Percentiles rank a stretch among this genome's conserved stretches.
These are phyloP conservation scores for Aspergillus arachidicola DNA, from an alignment of 2,329 filamentous ascomycete species.

Conservation along the genomic window DNA sequence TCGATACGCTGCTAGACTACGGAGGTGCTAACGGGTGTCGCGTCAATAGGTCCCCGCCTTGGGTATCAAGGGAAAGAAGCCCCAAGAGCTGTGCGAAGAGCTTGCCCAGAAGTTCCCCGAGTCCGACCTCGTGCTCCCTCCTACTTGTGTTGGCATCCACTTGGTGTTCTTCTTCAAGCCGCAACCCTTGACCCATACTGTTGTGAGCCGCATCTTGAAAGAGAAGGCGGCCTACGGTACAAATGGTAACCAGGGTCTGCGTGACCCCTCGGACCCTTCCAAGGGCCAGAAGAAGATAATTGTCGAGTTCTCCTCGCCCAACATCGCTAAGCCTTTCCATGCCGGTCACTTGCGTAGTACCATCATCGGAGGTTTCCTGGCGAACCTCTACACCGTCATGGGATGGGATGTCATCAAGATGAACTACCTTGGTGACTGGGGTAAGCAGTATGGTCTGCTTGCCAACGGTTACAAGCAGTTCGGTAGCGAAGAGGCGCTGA, in stretches of 20 bases:
- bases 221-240: constrained; percentile 61
- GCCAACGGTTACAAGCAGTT: constrained; percentile 65
- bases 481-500: constrained; percentile 62
- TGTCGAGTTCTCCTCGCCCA: constrained; percentile 68
- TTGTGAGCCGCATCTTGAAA: constrained; percentile 63
- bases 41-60: constrained; percentile 43
- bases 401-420: constrained; percentile 66
- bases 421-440: constrained; percentile 71
- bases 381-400: constrained; percentile 62
- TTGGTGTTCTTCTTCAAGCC: constrained; percentile 69
- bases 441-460: constrained; percentile 67
- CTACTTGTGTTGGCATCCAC: constrained; percentile 59
- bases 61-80: constrained; percentile 57
- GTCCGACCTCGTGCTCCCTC: constrained; percentile 60
- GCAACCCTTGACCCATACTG: constrained; percentile 55
- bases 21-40: constrained; percentile 14
- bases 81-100: constrained; percentile 58
- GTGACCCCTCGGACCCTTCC: constrained; percentile 58
- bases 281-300: constrained; percentile 62
- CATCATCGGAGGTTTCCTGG: constrained; percentile 67
- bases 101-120: constrained; percentile 60
- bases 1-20: not conserved
- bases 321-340: constrained; percentile 69
- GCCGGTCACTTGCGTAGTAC: constrained; percentile 67
- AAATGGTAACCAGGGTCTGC: constrained; percentile 61